Percentiles rank a stretch among this genome's conserved stretches.
Conservation (phyloP, 1,139 yeast genomes). For the Kodamaea fungicola region DNA sequence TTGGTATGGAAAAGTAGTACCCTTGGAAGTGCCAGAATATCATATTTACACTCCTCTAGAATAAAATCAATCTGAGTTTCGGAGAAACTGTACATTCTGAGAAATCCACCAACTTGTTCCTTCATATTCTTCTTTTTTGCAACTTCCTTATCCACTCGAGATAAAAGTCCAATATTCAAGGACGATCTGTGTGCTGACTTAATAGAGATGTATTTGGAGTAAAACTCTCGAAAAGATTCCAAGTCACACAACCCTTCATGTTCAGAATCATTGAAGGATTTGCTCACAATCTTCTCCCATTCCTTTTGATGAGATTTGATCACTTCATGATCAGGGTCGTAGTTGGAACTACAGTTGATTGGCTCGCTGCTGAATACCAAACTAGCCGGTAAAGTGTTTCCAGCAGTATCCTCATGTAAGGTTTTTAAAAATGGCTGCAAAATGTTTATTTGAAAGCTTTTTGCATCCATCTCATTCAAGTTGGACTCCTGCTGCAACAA, state of each 20-base stretch:
- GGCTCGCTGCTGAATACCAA: conserved; percentile 21
- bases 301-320: conserved; percentile 39
- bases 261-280: conserved; percentile 23
- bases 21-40: conserved; percentile 29
- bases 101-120: conserved; percentile 36
- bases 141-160: conserved; percentile 27
- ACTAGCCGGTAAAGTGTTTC: conserved; percentile 16
- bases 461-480: conserved; percentile 21
- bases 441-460: conserved; percentile 28
- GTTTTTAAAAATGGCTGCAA: conserved; percentile 34
- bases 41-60: conserved; percentile 31
- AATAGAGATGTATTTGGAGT: conserved; percentile 31
- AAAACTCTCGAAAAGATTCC: conserved; percentile 27
- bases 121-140: conserved; percentile 25
- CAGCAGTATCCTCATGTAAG: conserved; percentile 9
- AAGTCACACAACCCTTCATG: conserved; percentile 25
- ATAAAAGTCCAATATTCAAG: conserved; percentile 28
- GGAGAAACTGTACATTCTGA: conserved; percentile 37
- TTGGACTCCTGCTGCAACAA: conserved; percentile 33
- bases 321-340: conserved; percentile 18
- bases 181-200: conserved; percentile 30
- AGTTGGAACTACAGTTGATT: conserved; percentile 23
- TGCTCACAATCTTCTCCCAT: conserved; percentile 48
- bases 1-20: conserved; percentile 35
- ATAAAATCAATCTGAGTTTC: conserved; percentile 31